A percentile compares a stretch with the other conserved stretches of the same genome.
Evolutionary conservation across 2,329 filamentous ascomycete species (phyloP).

Genomic region (Lasiodiplodia citricola): DNA sequence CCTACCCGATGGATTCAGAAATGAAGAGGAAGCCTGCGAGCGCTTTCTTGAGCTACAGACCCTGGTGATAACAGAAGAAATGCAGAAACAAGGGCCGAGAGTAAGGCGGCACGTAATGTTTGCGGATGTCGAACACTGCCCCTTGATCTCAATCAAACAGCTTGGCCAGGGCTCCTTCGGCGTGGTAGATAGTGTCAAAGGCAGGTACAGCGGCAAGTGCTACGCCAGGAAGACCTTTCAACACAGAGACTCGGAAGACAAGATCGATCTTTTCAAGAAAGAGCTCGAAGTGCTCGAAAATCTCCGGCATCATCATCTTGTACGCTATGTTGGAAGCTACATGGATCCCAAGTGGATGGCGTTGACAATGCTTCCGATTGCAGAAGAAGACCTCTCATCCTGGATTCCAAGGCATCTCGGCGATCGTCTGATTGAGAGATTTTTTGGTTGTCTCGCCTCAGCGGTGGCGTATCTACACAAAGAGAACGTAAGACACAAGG

Average conservation of each 20-base stretch:
- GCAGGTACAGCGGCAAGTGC: neutral
- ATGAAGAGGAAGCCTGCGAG: neutral
- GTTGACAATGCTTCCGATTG: constrained; percentile 25
- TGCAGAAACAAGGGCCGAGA: neutral
- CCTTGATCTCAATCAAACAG: neutral
- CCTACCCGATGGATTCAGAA: neutral
- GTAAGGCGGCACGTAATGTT: neutral
- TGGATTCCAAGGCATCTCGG: constrained; percentile 1
- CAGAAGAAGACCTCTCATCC: constrained; percentile 25
- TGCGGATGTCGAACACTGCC: neutral
- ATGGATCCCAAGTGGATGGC: constrained; percentile 9
- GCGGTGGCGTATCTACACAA: constrained; percentile 37
- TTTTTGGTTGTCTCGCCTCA: constrained; percentile 38
- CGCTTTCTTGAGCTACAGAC: neutral
- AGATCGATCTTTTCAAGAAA: neutral
- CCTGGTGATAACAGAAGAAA: neutral
- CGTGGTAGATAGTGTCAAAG: neutral
- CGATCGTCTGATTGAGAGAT: constrained; percentile 28
- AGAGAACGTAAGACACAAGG: constrained; percentile 36
- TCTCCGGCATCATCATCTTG: constrained; percentile 32
- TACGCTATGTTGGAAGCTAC: constrained; percentile 32
- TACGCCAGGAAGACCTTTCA: neutral
- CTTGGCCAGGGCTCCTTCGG: neutral
- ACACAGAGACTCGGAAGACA: no score
- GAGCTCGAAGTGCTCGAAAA: constrained; percentile 31